A percentile compares a stretch with the other conserved stretches of the same genome.
Conservation (phyloP, 139 green algal genomes). For the Desmodesmus armatus region DNA sequence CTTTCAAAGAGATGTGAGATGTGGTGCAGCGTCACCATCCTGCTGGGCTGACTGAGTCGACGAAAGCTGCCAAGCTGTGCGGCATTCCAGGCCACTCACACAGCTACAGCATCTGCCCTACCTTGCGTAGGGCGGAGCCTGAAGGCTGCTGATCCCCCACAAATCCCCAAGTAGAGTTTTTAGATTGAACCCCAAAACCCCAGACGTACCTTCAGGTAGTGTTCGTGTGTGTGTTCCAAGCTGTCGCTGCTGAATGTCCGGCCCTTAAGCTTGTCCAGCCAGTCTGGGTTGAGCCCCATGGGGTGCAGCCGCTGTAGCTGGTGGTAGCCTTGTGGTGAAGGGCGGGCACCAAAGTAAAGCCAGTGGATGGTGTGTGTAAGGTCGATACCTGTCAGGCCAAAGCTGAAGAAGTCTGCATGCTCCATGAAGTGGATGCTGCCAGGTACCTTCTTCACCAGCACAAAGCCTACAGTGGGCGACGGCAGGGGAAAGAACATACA, state of each 20-base stretch:
- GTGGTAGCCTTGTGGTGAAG: constrained; percentile 65
- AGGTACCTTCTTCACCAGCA: constrained; percentile 98
- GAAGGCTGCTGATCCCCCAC: not conserved
- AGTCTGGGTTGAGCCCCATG: constrained; percentile 79
- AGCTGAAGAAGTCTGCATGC: too few species aligned
- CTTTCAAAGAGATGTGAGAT: not conserved
- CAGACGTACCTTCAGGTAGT: constrained; percentile 80
- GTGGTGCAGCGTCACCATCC: not conserved
- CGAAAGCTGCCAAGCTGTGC: not conserved
- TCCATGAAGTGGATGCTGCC: constrained; percentile 89
- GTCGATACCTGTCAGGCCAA: constrained; percentile 90
- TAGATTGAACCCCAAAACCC: not conserved
- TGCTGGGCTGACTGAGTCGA: not conserved
- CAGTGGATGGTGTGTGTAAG: constrained; percentile 76
- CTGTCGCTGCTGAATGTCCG: constrained; percentile 72
- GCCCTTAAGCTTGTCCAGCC: constrained; percentile 87
- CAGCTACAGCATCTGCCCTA: not conserved
- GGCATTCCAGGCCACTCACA: not conserved
- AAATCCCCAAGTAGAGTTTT: not conserved
- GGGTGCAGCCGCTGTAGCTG: constrained; percentile 76
- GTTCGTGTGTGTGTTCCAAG: constrained; percentile 85
- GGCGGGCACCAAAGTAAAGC: constrained; percentile 82
- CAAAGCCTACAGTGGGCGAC: constrained; percentile 93
- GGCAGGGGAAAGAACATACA: too few species aligned
- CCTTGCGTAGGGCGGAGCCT: not conserved